Base-by-base conservation (phyloP, 768 basidiomycete genomes). In the Amanita pseudoporphyria region DNA sequence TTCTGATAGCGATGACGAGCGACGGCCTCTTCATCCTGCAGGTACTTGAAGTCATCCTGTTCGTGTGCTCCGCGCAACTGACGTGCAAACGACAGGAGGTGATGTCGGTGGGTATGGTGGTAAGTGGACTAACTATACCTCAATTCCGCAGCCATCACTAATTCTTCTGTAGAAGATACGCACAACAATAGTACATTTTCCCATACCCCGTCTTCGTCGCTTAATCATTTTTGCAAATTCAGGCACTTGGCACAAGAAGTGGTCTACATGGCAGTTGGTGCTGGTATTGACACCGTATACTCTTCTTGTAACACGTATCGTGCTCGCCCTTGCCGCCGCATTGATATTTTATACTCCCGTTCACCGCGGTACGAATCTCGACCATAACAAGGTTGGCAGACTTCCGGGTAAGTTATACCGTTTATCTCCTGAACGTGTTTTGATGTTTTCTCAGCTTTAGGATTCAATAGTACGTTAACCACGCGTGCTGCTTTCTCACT, bases 401-500 rank as follows among this genome's bases (percentile, higher is more conserved):
- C 58, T 66, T 6, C 65, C 65, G n/a, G 56, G 65, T 63, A 47
- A 36, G 60, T 45, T 22, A 21, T 16, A 21, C 22, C 26, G 21
- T 42, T 33, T 52, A 28, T 40, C 24, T 40, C 13, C 2, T 18
- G 12, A 37, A 13, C 12, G n/a, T 43, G n/a, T 21, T 47, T 40
- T 14, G 12, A 30, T 39, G 30, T n/a, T 45, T 31, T 30, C 37
- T 9, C 28, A 80, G 78, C 72, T 19, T 69, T 81, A 70, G 79
- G 78, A 4, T 81, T 73, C 52, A 81, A 81, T 52, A 81, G 78
- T 80, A 52, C 56, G 74, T 63, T n/a, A 40, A 47, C 30, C 39
- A 53, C 12, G 57, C n/a, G 21, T 16, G 21, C 10, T 28, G 10
- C 24, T 38, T 22, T 28, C 3, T 26, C 40, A 42, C 44, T 30